phyloP scores from a whole-genome alignment of 345 rosid species.

The Citrus cavaleriei region DNA sequence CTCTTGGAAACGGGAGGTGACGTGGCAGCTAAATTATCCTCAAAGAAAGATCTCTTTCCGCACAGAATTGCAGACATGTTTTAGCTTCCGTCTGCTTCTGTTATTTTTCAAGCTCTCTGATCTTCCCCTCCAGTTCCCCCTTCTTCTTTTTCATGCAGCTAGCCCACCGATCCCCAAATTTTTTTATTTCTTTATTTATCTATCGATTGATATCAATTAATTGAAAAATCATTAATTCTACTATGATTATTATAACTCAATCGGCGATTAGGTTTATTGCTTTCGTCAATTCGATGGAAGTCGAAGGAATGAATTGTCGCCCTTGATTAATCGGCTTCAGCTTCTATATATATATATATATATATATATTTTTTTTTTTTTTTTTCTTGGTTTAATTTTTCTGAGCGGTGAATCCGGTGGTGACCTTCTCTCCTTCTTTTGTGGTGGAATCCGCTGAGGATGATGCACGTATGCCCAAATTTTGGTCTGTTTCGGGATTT shows the following conservation, averaged over 20 bases:
- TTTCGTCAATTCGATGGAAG: neutral
- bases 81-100: slow-evolving; percentile 30
- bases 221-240: no score
- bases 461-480: neutral
- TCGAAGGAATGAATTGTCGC: neutral
- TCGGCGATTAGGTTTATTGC: neutral
- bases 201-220: neutral
- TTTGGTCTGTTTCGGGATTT: neutral
- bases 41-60: slow-evolving; percentile 91
- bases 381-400: no score
- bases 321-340: neutral
- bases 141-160: slow-evolving; percentile 17
- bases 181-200: no score
- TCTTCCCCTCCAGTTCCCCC: slow-evolving; percentile 15
- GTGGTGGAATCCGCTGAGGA: neutral
- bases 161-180: neutral
- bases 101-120: slow-evolving; percentile 1
- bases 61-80: slow-evolving; percentile 95
- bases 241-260: neutral
- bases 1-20: slow-evolving; percentile 54
- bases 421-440: neutral
- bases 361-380: neutral
- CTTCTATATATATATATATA: neutral
- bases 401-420: neutral
- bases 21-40: slow-evolving; percentile 59